A percentile compares a stretch with the other conserved stretches of the same genome.
phyloP scores from a whole-genome alignment of 306 rosid species.

The Glycyrrhiza uralensis region DNA sequence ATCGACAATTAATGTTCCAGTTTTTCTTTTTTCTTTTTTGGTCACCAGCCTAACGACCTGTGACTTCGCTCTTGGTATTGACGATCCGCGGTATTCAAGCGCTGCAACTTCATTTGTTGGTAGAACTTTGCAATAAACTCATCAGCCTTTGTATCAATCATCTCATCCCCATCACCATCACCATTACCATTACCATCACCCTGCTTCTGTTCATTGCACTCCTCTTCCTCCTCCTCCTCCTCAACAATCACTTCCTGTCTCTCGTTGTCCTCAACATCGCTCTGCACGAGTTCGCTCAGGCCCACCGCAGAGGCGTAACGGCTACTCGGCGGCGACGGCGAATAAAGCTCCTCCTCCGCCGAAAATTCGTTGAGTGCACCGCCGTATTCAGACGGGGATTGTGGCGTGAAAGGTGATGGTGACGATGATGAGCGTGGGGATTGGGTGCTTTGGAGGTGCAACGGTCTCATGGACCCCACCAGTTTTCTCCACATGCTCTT shows the following conservation, averaged over 20 bases:
- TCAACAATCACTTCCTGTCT: too few relatives aligned
- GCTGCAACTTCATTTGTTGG: slow-evolving; percentile 60
- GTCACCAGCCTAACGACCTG: slow-evolving; percentile 50
- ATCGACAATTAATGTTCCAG: too few relatives aligned
- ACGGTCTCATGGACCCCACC: slow-evolving; percentile 55
- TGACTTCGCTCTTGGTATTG: slow-evolving; percentile 28
- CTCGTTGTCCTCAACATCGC: too few relatives aligned
- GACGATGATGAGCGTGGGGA: not conserved
- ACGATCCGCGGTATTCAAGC: slow-evolving; percentile 21
- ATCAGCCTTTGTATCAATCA: slow-evolving; percentile 72
- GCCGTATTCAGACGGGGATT: not conserved
- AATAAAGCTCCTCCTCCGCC: not conserved
- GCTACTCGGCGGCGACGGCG: slow-evolving; percentile 22
- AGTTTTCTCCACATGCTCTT: slow-evolving; percentile 38
- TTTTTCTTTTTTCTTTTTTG: too few relatives aligned
- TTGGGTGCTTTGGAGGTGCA: slow-evolving; percentile 46
- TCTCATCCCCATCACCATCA: slow-evolving; percentile 36
- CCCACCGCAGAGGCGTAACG: slow-evolving; percentile 49
- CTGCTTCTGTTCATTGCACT: too few relatives aligned
- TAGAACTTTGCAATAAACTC: slow-evolving; percentile 74
- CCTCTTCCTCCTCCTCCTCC: slow-evolving; percentile 9
- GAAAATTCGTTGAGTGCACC: not conserved
- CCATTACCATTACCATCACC: slow-evolving; percentile 48
- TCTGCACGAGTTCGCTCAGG: slow-evolving; percentile 43
- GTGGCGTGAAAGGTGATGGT: too few relatives aligned